phyloP scores from a whole-genome alignment of 306 rosid species.

The Cercis canadensis region DNA sequence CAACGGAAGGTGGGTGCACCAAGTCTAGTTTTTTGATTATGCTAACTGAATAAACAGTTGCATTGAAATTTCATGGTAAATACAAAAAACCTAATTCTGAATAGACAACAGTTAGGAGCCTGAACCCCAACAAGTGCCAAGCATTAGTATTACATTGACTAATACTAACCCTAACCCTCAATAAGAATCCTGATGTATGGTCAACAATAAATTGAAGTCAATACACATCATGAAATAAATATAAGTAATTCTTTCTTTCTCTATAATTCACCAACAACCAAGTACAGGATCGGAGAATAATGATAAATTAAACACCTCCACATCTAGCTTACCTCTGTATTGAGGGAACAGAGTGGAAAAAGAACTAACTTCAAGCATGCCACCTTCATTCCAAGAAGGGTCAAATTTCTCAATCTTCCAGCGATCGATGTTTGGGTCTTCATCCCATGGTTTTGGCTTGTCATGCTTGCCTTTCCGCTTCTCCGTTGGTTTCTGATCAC shows the following conservation, averaged over 20 bases:
- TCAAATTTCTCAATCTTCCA: conserved; percentile 85
- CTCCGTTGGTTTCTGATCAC: conserved; percentile 5
- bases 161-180: too few species aligned
- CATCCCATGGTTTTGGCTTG: conserved; percentile 98
- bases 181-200: too few species aligned
- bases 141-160: too few species aligned
- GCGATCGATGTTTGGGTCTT: conserved; percentile 83
- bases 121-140: too few species aligned
- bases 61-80: too few species aligned
- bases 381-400: conserved; percentile 87
- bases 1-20: too few species aligned
- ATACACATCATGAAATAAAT: too few species aligned
- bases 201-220: too few species aligned
- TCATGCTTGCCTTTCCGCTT: conserved; percentile 86
- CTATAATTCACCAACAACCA: not conserved
- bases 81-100: too few species aligned
- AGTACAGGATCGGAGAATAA: not conserved
- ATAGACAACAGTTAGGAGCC: too few species aligned
- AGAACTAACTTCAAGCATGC: conserved; percentile 85
- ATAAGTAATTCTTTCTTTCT: not conserved
- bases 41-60: too few species aligned
- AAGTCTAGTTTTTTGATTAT: too few species aligned
- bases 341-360: conserved; percentile 93
- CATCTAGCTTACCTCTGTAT: conserved; percentile 51
- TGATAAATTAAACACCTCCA: not conserved